A percentile compares a stretch with the other conserved stretches of the same genome.
Evolutionary conservation across 257 asterid species (phyloP).

Genomic region (Solanum sejunctum): DNA sequence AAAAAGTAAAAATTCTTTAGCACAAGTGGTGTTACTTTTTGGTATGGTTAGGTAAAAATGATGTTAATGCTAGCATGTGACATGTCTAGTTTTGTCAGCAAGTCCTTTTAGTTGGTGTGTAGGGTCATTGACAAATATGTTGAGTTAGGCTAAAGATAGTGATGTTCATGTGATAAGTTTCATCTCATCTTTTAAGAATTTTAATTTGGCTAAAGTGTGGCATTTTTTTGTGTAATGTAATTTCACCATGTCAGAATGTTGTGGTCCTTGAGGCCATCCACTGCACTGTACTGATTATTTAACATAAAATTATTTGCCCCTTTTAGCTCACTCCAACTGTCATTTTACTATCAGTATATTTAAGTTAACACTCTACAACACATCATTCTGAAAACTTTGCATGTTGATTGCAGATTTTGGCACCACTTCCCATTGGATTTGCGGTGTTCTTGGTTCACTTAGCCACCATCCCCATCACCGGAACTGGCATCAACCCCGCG

Average conservation of each 20-base stretch:
- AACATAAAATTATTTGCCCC: background rate
- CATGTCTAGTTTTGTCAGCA: background rate
- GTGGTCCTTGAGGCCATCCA: background rate
- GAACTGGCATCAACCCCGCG: slow-evolving; percentile 77
- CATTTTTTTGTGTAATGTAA: background rate
- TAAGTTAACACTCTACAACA: background rate
- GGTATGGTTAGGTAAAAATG: background rate
- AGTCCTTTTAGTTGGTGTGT: slow-evolving; percentile 3
- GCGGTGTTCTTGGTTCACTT: slow-evolving; percentile 62
- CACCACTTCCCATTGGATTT: slow-evolving; percentile 75
- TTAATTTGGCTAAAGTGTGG: background rate
- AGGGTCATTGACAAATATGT: background rate
- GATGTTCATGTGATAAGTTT: background rate
- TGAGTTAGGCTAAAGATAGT: background rate
- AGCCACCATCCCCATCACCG: slow-evolving; percentile 82
- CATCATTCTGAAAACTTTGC: background rate
- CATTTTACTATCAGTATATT: background rate
- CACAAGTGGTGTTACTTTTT: background rate
- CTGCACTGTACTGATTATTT: background rate
- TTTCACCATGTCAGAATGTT: background rate
- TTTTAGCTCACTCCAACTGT: background rate
- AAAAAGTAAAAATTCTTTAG: background rate
- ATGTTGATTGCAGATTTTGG: slow-evolving; percentile 38
- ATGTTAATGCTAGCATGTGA: slow-evolving; percentile 3
- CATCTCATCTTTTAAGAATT: no score